Evolutionary conservation across 2,329 filamentous ascomycete genomes (phyloP).

Genomic region (Scedosporium boydii): DNA sequence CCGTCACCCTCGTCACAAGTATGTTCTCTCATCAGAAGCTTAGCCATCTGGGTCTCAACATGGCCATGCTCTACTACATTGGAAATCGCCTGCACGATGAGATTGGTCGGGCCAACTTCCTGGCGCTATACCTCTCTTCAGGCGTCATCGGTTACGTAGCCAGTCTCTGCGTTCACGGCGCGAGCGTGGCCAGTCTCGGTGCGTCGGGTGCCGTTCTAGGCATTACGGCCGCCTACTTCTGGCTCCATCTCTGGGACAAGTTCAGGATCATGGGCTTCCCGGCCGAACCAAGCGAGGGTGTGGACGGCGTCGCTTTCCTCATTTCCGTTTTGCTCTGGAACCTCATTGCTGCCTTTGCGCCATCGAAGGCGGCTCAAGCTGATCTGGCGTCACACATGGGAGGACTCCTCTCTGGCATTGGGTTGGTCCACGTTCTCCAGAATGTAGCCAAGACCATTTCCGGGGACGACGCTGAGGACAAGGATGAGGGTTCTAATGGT

Average conservation of each 20-base stretch:
- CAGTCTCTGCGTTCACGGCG: constrained; percentile 42
- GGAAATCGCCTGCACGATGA: constrained; percentile 62
- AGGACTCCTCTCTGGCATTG: constrained; percentile 38
- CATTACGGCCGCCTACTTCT: constrained; percentile 51
- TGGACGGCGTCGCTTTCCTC: constrained; percentile 45
- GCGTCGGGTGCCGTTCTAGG: constrained; percentile 57
- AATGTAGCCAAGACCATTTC: neutral
- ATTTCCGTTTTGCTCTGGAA: constrained; percentile 41
- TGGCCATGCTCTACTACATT: constrained; percentile 55
- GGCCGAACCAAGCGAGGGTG: constrained; percentile 38
- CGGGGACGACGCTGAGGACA: constrained; percentile 1
- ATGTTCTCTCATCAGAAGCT: constrained; percentile 60
- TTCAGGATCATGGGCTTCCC: constrained; percentile 50
- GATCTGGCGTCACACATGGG: constrained; percentile 48
- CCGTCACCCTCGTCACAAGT: constrained; percentile 51
- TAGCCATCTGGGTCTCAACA: constrained; percentile 54
- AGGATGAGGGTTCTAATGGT: neutral
- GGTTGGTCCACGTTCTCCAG: constrained; percentile 27
- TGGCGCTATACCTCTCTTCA: constrained; percentile 54
- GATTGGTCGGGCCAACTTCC: constrained; percentile 57
- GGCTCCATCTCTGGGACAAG: constrained; percentile 44
- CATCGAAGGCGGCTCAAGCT: constrained; percentile 25
- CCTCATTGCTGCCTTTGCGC: constrained; percentile 34
- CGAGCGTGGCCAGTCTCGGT: constrained; percentile 49
- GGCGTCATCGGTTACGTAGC: constrained; percentile 49